Conservation (phyloP, 805 yeast genomes). For the Kuraishia hungarica region DNA sequence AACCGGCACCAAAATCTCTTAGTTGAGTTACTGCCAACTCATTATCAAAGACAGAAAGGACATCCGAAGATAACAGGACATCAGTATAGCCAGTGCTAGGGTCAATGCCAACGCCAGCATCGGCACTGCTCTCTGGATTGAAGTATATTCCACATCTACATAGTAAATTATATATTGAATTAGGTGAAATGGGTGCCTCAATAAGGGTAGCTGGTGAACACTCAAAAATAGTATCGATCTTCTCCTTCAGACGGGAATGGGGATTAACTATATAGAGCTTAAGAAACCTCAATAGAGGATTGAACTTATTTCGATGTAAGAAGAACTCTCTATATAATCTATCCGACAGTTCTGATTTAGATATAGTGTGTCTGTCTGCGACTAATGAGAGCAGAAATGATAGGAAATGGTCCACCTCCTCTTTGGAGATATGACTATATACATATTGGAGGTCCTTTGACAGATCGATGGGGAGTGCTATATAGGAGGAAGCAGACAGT, state of each 20-base stretch:
- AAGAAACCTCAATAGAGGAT: neutral
- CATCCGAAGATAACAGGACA: neutral
- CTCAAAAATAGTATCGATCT: neutral
- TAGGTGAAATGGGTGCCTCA: neutral
- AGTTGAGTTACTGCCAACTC: neutral
- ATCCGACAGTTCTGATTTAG: neutral
- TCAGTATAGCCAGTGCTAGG: too few relatives aligned
- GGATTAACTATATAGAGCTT: constrained; percentile 1
- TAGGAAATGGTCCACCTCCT: neutral
- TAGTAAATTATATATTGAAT: neutral
- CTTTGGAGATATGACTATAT: neutral
- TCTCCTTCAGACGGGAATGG: neutral
- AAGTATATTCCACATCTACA: neutral
- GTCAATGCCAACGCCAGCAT: too few relatives aligned
- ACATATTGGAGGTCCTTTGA: neutral
- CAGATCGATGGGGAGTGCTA: neutral
- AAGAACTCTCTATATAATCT: neutral
- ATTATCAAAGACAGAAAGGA: neutral
- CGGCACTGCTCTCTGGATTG: neutral
- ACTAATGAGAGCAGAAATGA: neutral
- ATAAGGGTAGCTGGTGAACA: neutral
- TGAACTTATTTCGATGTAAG: neutral
- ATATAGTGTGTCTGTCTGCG: neutral
- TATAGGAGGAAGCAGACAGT: neutral
- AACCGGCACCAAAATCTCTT: neutral